Evolutionary conservation across 139 green algal species (phyloP).

Genomic region (Tetraselmis chui): DNA sequence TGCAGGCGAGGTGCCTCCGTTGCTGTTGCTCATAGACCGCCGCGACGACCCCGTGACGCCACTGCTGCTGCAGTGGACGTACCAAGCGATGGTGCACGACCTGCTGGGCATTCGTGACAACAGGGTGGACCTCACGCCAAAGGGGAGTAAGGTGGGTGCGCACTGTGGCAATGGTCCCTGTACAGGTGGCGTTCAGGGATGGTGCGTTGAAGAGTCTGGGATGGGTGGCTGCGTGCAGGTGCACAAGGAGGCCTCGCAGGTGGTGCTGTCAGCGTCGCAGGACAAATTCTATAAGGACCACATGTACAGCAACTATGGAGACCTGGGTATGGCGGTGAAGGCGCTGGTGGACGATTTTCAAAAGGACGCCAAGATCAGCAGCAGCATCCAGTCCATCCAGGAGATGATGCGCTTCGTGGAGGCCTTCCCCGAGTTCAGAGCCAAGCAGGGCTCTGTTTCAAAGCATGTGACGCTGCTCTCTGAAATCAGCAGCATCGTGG

Average conservation of each 20-base stretch:
- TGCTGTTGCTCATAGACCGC: conserved; percentile 80
- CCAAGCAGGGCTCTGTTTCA: conserved; percentile 57
- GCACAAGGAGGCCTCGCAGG: conserved; percentile 53
- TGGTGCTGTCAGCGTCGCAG: conserved; percentile 52
- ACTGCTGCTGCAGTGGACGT: conserved; percentile 68
- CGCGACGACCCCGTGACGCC: conserved; percentile 84
- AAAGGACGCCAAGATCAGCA: conserved; percentile 19
- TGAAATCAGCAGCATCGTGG: conserved; percentile 56
- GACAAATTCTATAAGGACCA: conserved; percentile 77
- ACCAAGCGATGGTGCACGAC: conserved; percentile 87
- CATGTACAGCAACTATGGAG: conserved; percentile 73
- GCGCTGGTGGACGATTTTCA: conserved; percentile 59
- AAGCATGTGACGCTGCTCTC: conserved; percentile 87
- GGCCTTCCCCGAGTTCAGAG: conserved; percentile 62
- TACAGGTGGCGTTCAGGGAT: too few species aligned
- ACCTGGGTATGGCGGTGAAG: conserved; percentile 73
- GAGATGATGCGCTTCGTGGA: conserved; percentile 86
- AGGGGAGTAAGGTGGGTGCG: background rate
- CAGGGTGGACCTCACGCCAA: conserved; percentile 22
- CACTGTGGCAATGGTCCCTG: too few species aligned
- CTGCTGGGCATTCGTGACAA: conserved; percentile 74
- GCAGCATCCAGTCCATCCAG: conserved; percentile 59
- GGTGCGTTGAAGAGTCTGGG: too few species aligned
- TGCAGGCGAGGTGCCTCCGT: conserved; percentile 34
- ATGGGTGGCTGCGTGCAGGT: conserved; percentile 35